Evolutionary conservation across 768 basidiomycete species (phyloP).

Genomic region (Xerocomus brunneocitrinus): DNA sequence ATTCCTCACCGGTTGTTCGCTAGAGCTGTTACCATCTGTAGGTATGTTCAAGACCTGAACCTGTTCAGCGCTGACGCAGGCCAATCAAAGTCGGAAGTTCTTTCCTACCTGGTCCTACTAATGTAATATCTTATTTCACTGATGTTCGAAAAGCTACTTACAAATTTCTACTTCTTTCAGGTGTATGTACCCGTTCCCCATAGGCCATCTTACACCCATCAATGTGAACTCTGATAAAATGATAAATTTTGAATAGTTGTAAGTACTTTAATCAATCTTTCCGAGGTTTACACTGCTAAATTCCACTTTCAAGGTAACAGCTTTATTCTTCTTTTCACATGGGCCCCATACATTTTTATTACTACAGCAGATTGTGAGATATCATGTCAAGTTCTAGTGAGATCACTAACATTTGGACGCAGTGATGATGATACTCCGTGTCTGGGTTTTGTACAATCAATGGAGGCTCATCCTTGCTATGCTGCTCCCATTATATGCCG

Average conservation of each 20-base stretch:
- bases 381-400: neutral
- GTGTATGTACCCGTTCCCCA: neutral
- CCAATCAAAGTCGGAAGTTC: conserved; percentile 5
- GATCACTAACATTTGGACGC: neutral
- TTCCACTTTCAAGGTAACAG: neutral
- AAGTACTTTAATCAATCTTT: neutral
- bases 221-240: no score
- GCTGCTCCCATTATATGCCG: neutral
- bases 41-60: neutral
- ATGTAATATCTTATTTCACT: neutral
- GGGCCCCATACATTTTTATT: neutral
- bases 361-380: neutral
- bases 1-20: neutral
- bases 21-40: neutral
- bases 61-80: neutral
- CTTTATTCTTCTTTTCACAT: neutral
- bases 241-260: conserved; percentile 2
- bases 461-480: neutral
- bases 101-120: conserved; percentile 6
- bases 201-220: no score
- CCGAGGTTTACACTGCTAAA: neutral
- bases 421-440: neutral
- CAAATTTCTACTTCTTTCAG: neutral
- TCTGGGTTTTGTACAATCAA: neutral
- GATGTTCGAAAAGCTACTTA: no score